Base-by-base conservation (phyloP, 129 eudicot genomes). In the carrot (Daucus carota) region DNA sequence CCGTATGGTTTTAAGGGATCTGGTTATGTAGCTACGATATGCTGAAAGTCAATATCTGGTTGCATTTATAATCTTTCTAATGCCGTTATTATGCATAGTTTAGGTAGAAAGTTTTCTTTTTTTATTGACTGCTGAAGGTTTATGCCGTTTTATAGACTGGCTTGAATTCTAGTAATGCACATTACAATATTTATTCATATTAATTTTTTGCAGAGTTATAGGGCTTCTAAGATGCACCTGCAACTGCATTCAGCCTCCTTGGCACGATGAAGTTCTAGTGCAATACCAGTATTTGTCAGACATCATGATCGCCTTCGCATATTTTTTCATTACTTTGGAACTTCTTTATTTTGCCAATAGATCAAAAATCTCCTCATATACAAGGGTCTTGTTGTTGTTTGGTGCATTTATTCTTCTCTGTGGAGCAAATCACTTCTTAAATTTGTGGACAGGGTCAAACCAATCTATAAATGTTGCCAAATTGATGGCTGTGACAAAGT, bases 261-360 rank as follows among this genome's bases (percentile, higher is more conserved):
- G 87, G 89, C 86, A 82, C 59, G 88, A 85, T 69, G 90, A 85
- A 75, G 81, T 83, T 67, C 74, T 88, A 57, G 72, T 85, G 48
- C 83, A 88, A 80, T 85, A 79, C 62, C 89, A 85, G 76, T 83
- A 85, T 73, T 76, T 85, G 77, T 83, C 89, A n/a, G 90, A 88
- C 79, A 77, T 85, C 80, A 81, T 88, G 29, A 85, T 85, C 13
- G 89, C 88, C 62, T 77, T 88, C 42, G 92, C 92, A 12, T 88
- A 88, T 75, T 88, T 88, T 78, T 85, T 86, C 52, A 88, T 88
- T 42, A 87, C 92, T 0, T 76, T 88, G 74, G 90, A 88, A 41
- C 92, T 88, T 78, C 81, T 88, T 50, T 88, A 88, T 72, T 88
- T 88, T 46, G 88, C 86, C 36, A 84, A 79, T 44, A 85, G 81